A percentile compares a stretch with the other conserved stretches of the same genome.
Evolutionary conservation across 306 rosid genomes (phyloP).

Genomic region (Hylodesmum podocarpum): DNA sequence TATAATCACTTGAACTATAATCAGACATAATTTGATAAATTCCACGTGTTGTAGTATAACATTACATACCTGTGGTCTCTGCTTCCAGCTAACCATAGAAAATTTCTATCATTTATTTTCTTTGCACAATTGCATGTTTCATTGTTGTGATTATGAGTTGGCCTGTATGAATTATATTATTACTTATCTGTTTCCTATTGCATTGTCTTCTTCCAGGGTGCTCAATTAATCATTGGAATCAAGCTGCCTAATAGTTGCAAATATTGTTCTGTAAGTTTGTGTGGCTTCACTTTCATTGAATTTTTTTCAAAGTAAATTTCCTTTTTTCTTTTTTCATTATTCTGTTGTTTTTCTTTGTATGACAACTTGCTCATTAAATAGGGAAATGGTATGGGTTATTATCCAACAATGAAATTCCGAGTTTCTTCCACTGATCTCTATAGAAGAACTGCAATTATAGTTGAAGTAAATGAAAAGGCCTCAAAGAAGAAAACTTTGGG

Average conservation of each 20-base stretch:
- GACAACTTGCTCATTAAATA: conserved; percentile 38
- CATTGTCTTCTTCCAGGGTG: conserved; percentile 52
- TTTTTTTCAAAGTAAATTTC: background rate
- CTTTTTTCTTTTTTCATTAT: conserved; percentile 4
- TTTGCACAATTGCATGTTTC: background rate
- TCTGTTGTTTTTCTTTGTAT: background rate
- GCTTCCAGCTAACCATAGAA: background rate
- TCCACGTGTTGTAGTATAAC: background rate
- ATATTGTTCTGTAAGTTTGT: conserved; percentile 80
- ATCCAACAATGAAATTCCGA: conserved; percentile 73
- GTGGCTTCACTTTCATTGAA: background rate
- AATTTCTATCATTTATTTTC: background rate
- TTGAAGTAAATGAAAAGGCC: conserved; percentile 55
- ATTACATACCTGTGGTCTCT: background rate
- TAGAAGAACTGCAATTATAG: conserved; percentile 65
- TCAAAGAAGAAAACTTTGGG: conserved; percentile 38
- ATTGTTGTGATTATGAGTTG: conserved; percentile 9
- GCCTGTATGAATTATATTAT: background rate
- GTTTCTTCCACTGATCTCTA: conserved; percentile 69
- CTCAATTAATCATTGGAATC: conserved; percentile 32
- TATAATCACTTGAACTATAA: background rate
- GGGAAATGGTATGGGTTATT: conserved; percentile 61
- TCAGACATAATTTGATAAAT: background rate
- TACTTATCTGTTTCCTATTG: conserved; percentile 25
- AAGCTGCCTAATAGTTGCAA: conserved; percentile 56